Conservation (phyloP, 768 basidiomycete species). For the Tricholoma saponaceum region DNA sequence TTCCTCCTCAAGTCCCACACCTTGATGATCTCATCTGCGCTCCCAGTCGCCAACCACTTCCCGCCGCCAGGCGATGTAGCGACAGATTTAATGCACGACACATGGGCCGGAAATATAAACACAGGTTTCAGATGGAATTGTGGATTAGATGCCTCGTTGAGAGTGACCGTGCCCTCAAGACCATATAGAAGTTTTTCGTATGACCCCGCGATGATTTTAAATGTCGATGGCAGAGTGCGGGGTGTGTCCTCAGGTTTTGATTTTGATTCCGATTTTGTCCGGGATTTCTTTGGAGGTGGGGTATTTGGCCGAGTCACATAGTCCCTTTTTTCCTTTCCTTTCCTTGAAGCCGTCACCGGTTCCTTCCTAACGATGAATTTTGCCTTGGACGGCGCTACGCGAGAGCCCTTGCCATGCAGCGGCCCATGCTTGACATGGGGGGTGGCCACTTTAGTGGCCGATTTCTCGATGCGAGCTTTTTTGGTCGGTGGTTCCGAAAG, state of each 20-base stretch:
- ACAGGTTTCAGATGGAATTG: slow-evolving; percentile 59
- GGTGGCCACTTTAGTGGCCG: slow-evolving; percentile 9
- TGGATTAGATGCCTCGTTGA: slow-evolving; percentile 26
- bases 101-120: slow-evolving; percentile 97
- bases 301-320: neutral
- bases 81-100: slow-evolving; percentile 88
- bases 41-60: slow-evolving; percentile 95
- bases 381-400: neutral
- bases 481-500: slow-evolving; percentile 16
- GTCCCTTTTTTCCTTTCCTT: slow-evolving; percentile 1
- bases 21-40: slow-evolving; percentile 94
- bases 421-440: slow-evolving; percentile 9
- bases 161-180: slow-evolving; percentile 58
- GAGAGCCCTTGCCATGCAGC: too few relatives aligned
- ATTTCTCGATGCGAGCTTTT: slow-evolving; percentile 20
- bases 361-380: neutral
- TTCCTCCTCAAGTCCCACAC: slow-evolving; percentile 91
- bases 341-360: neutral
- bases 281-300: slow-evolving; percentile 5
- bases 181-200: slow-evolving; percentile 98
- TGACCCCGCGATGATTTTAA: slow-evolving; percentile 87
- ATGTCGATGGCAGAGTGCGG: slow-evolving; percentile 47
- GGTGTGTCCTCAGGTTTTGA: slow-evolving; percentile 9
- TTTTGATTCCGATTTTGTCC: slow-evolving; percentile 16
- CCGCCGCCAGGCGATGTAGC: slow-evolving; percentile 86